These are phyloP conservation scores for Suillus subluteus DNA, from an alignment of 768 basidiomycete genomes.

Conservation along the genomic window DNA sequence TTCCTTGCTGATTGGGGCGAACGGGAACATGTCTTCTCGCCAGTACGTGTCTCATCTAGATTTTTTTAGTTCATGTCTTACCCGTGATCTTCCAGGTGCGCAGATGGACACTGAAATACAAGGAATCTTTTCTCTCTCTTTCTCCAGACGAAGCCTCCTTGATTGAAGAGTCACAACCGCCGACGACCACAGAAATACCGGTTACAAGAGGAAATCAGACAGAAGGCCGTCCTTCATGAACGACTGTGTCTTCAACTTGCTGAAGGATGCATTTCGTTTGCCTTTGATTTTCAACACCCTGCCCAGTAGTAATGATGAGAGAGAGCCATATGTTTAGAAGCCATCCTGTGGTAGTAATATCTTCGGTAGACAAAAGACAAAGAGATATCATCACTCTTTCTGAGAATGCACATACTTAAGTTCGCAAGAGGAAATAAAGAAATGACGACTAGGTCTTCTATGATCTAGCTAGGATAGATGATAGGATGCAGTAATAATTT, in stretches of 20 bases:
- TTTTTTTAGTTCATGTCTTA: slow-evolving; percentile 3
- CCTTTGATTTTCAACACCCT: not conserved
- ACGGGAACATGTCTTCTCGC: slow-evolving; percentile 71
- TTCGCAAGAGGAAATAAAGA: not conserved
- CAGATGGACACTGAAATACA: slow-evolving; percentile 56
- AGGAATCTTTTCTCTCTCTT: slow-evolving; percentile 57
- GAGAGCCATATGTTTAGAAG: not conserved
- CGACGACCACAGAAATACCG: not conserved
- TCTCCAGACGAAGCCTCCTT: slow-evolving; percentile 55
- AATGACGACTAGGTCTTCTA: too few relatives aligned
- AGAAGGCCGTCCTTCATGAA: slow-evolving; percentile 5
- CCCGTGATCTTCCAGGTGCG: slow-evolving; percentile 44
- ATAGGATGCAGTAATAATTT: not conserved
- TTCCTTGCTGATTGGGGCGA: slow-evolving; percentile 72
- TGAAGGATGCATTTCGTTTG: not conserved
- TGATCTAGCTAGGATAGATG: too few relatives aligned
- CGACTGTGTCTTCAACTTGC: not conserved
- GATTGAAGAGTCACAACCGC: slow-evolving; percentile 12
- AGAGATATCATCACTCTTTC: not conserved
- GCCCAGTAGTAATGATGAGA: not conserved
- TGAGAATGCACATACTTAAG: not conserved
- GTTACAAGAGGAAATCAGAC: not conserved
- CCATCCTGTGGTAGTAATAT: not conserved
- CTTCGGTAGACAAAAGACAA: not conserved
- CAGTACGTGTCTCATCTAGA: slow-evolving; percentile 45